Base-by-base conservation (phyloP, 495 filamentous ascomycete genomes). In the Trichoderma asperelloides region DNA sequence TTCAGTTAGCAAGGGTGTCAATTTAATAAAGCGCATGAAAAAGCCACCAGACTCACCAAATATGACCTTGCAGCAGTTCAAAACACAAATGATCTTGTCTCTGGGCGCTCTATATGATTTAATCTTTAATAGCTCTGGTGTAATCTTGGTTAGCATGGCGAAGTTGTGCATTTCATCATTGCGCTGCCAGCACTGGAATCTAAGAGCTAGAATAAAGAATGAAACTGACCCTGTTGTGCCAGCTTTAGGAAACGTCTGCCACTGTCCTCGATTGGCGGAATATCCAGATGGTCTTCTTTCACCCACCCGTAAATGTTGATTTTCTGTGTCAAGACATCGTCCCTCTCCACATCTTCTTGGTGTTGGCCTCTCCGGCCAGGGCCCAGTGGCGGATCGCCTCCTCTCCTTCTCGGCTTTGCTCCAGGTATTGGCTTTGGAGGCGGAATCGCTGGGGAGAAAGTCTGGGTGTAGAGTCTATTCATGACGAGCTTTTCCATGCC, bases 401-500 rank as follows among this genome's bases (percentile, higher is more conserved):
- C 86, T 71, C 85, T 87, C 69, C 85, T 82, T 73, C 86, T 90
- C 37, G 87, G 87, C 73, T 88, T 93, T 55, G 82, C 85, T 12
- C 83, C 84, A 3, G 87, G 86, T 63, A 91, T 84, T n/a, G 90
- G 86, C 64, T 89, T 86, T 4, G 91, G 89, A 8, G 91, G 79
- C 5, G 92, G 87, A 63, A 99, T 99, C 18, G 90, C 90, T 1
- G 95, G 93, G 1, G 95, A 96, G 75, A 99, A 99, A 0, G 96
- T 96, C 76, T 99, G 96, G 1, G 89, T 87, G 74, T 99, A 98
- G 6, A 99, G 80, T 65, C 96, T 85, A 75, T 99, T 99, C 95
- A 99, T 99, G 21, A 99, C 95, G 28, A 99, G 86, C 74, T 99
- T 99, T 82, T 99, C 95, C 96, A 99, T 99, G 37, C 95, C 95